Conservation (phyloP, 225 moss, liverwort and hornwort species). For the Marchantia polymorpha region DNA sequence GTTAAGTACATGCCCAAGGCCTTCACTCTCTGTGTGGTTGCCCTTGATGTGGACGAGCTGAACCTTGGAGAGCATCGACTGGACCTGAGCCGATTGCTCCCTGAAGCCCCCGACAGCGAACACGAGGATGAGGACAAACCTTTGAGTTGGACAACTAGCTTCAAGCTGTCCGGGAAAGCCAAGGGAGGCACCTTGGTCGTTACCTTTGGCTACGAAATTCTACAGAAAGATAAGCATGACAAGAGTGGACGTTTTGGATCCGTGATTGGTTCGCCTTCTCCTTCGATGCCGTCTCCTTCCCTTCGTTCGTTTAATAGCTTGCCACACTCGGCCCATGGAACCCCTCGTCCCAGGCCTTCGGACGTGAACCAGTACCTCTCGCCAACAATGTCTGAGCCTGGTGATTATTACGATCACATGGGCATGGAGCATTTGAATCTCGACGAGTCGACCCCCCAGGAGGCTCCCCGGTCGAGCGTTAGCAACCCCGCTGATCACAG, state of each 20-base stretch:
- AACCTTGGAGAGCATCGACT: constrained; percentile 74
- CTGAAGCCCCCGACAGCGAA: constrained; percentile 59
- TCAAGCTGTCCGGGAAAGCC: constrained; percentile 84
- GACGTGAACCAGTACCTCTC: constrained; percentile 53
- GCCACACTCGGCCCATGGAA: constrained; percentile 75
- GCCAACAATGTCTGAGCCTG: constrained; percentile 74
- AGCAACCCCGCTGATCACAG: constrained; percentile 25
- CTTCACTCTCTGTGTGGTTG: constrained; percentile 75
- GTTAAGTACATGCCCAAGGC: constrained; percentile 90
- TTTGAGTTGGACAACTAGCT: constrained; percentile 82
- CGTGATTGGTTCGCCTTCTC: constrained; percentile 40
- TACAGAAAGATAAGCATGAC: constrained; percentile 52
- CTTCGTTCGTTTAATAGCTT: constrained; percentile 65
- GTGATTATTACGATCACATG: constrained; percentile 59
- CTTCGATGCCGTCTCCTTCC: constrained; percentile 57
- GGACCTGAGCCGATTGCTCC: constrained; percentile 81
- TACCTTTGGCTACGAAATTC: constrained; percentile 84
- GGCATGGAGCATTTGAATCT: constrained; percentile 91
- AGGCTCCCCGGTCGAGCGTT: not conserved
- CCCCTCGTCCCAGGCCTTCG: constrained; percentile 55
- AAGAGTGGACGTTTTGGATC: constrained; percentile 47
- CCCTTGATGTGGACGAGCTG: constrained; percentile 82
- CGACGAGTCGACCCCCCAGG: constrained; percentile 54
- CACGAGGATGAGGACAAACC: constrained; percentile 69
- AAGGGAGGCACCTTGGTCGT: constrained; percentile 82